phyloP scores from a whole-genome alignment of 108 stramenopile genomes.

The Cafeteria roenbergensis region DNA sequence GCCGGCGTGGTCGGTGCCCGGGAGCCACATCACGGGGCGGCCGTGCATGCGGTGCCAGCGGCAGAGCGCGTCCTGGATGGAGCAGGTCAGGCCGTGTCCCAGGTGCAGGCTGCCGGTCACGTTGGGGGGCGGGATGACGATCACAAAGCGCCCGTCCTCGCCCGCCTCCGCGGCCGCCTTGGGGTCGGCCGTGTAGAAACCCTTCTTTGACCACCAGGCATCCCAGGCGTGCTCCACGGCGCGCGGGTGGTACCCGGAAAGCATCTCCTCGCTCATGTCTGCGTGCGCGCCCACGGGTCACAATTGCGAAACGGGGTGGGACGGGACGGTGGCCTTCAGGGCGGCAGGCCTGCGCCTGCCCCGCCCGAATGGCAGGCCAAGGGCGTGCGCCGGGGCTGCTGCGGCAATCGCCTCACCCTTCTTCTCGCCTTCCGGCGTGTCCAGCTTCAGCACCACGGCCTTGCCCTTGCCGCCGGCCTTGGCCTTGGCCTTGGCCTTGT shows the following conservation, averaged over 20 bases:
- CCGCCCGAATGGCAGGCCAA: too few relatives aligned
- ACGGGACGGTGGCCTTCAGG: too few relatives aligned
- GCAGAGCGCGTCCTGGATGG: slow-evolving; percentile 89
- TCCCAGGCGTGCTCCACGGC: slow-evolving; percentile 96
- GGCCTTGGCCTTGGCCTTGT: too few relatives aligned
- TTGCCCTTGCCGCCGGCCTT: too few relatives aligned
- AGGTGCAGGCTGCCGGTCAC: slow-evolving; percentile 91
- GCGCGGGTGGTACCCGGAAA: slow-evolving; percentile 73
- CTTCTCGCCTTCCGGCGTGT: too few relatives aligned
- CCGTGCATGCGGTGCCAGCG: slow-evolving; percentile 98
- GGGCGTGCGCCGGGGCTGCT: too few relatives aligned
- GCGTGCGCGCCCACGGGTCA: slow-evolving; percentile 31
- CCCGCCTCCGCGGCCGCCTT: slow-evolving; percentile 39
- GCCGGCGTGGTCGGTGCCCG: slow-evolving; percentile 97
- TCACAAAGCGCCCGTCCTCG: slow-evolving; percentile 81
- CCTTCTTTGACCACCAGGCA: slow-evolving; percentile 89
- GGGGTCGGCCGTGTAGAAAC: slow-evolving; percentile 70
- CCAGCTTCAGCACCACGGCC: too few relatives aligned
- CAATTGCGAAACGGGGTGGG: too few relatives aligned
- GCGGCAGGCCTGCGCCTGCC: too few relatives aligned
- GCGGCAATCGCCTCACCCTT: too few relatives aligned
- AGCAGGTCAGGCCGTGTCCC: slow-evolving; percentile 93
- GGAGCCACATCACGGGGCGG: slow-evolving; percentile 89
- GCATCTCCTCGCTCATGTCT: slow-evolving; percentile 48
- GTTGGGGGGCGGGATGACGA: slow-evolving; percentile 98